phyloP scores from a whole-genome alignment of 495 filamentous ascomycete species.

The Hyaloscypha finlandica region DNA sequence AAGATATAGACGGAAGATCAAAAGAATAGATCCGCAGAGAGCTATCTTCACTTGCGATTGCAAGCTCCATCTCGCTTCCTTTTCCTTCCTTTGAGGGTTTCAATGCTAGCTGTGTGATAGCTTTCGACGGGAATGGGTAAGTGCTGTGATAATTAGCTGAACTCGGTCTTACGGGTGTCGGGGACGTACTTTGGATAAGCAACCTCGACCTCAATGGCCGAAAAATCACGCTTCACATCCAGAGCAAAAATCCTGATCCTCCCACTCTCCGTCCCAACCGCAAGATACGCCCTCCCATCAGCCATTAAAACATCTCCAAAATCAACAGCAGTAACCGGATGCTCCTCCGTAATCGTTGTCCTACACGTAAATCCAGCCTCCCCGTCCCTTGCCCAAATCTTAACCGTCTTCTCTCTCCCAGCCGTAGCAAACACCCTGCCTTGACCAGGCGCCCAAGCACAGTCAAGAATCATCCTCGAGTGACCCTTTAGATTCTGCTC shows the following conservation, averaged over 20 bases:
- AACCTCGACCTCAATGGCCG: constrained; percentile 46
- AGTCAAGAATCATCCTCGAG: constrained; percentile 84
- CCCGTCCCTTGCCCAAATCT: constrained; percentile 64
- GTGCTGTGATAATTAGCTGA: constrained; percentile 38
- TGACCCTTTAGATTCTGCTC: constrained; percentile 81
- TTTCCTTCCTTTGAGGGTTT: constrained; percentile 46
- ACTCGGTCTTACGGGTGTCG: constrained; percentile 9
- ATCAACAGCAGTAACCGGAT: constrained; percentile 76
- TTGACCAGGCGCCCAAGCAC: constrained; percentile 69
- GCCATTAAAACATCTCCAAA: constrained; percentile 46
- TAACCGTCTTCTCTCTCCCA: constrained; percentile 82
- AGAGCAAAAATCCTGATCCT: constrained; percentile 48
- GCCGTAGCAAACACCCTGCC: constrained; percentile 74
- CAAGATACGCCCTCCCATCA: constrained; percentile 45
- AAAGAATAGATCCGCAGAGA: constrained; percentile 74
- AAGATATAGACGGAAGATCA: constrained; percentile 10
- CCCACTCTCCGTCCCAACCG: constrained; percentile 67
- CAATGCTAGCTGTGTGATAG: constrained; percentile 78
- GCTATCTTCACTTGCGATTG: constrained; percentile 77
- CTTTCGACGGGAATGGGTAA: constrained; percentile 69
- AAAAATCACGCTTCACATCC: constrained; percentile 34
- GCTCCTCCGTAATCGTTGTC: constrained; percentile 53
- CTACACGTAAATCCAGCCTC: constrained; percentile 47
- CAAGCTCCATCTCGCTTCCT: constrained; percentile 26
- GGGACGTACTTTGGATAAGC: constrained; percentile 47